phyloP scores from a whole-genome alignment of 2,329 filamentous ascomycete species.

The Emergomyces orientalis region DNA sequence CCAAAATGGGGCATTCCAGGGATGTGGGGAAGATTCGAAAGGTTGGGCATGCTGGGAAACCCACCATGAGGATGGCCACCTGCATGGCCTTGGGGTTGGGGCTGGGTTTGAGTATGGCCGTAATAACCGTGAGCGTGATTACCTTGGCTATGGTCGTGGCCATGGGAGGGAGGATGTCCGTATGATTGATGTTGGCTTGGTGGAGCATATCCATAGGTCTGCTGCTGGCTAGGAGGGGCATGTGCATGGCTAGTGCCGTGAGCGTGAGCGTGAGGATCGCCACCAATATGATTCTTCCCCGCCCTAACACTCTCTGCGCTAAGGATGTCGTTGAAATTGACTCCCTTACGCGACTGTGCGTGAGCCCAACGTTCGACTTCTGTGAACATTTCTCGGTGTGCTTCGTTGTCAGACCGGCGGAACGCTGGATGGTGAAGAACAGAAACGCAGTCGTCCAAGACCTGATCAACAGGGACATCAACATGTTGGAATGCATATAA shows the following conservation, averaged over 20 bases:
- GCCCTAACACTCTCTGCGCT: slow-evolving; percentile 72
- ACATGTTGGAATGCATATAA: slow-evolving; percentile 91
- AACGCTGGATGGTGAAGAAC: slow-evolving; percentile 87
- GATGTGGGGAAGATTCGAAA: slow-evolving; percentile 13
- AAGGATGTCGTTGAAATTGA: slow-evolving; percentile 64
- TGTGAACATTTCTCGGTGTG: slow-evolving; percentile 81
- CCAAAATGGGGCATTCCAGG: slow-evolving; percentile 9
- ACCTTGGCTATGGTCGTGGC: neutral
- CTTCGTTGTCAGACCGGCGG: slow-evolving; percentile 64
- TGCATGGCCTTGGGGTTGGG: slow-evolving; percentile 8
- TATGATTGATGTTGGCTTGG: neutral
- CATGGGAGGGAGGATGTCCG: neutral
- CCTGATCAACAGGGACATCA: slow-evolving; percentile 69
- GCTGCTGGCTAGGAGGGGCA: neutral
- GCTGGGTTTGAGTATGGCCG: slow-evolving; percentile 5
- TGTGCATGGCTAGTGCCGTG: slow-evolving; percentile 16
- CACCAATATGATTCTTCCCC: slow-evolving; percentile 65
- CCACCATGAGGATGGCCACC: slow-evolving; percentile 28
- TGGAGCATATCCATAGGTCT: neutral
- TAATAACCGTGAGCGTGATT: slow-evolving; percentile 12
- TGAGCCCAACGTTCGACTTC: slow-evolving; percentile 76
- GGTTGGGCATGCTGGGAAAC: slow-evolving; percentile 15
- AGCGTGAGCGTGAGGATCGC: slow-evolving; percentile 7
- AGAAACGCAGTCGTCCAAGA: slow-evolving; percentile 68
- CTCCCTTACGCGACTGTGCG: slow-evolving; percentile 54